Conservation (phyloP, 1,139 yeast genomes). For the Fermentozyma sake region DNA sequence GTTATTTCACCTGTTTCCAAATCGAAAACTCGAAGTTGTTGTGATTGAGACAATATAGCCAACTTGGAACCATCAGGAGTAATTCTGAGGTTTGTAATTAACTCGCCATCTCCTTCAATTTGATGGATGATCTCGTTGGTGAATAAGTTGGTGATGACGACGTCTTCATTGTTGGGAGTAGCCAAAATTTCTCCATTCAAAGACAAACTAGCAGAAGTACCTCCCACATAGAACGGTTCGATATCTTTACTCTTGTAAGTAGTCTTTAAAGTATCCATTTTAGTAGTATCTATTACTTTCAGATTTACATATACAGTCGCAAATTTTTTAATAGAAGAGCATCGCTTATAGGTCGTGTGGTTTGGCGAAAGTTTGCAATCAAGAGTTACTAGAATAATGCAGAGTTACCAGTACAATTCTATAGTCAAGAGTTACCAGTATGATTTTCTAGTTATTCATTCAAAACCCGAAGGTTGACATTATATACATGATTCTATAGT, state of each 20-base stretch:
- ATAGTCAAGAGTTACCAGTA: too few species aligned
- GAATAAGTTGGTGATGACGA: constrained; percentile 60
- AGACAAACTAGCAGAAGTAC: constrained; percentile 68
- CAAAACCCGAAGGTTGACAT: too few species aligned
- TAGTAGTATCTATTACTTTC: too few species aligned
- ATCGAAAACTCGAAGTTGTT: constrained; percentile 67
- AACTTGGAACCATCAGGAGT: constrained; percentile 72
- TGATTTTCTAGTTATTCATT: too few species aligned
- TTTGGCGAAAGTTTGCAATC: too few species aligned
- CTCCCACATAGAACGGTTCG: constrained; percentile 82
- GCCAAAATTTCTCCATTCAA: constrained; percentile 67
- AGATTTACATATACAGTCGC: too few species aligned
- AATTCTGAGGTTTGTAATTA: constrained; percentile 66
- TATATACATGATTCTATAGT: too few species aligned
- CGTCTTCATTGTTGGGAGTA: constrained; percentile 74
- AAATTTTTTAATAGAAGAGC: constrained; percentile 6
- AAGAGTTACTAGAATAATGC: too few species aligned
- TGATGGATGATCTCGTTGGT: constrained; percentile 56
- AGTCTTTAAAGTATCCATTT: constrained; percentile 27
- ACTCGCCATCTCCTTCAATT: constrained; percentile 84
- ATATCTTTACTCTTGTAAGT: constrained; percentile 32
- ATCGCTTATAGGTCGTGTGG: too few species aligned
- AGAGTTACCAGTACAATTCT: too few species aligned
- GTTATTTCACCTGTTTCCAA: constrained; percentile 41
- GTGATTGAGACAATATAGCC: constrained; percentile 79